A percentile compares a stretch with the other conserved stretches of the same genome.
Conservation (phyloP, 2,329 filamentous ascomycete genomes). For the Epichloe brachyelytri region DNA sequence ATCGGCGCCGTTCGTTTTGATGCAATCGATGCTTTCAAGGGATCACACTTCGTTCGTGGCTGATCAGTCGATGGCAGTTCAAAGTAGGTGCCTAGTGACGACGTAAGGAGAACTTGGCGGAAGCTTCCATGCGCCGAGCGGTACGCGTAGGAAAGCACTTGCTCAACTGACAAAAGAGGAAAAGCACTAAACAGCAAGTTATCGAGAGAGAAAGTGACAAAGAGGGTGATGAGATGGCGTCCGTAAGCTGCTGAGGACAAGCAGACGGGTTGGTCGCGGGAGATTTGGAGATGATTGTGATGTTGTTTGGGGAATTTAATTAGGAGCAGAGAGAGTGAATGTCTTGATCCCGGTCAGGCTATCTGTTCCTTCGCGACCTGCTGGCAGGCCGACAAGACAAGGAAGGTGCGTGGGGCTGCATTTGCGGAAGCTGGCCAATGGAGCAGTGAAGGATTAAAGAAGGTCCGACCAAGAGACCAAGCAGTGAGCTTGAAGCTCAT, state of each 20-base stretch:
- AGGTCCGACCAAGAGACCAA: slow-evolving; percentile 9
- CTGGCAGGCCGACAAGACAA: slow-evolving; percentile 1
- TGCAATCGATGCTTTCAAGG: slow-evolving; percentile 13
- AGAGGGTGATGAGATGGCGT: slow-evolving; percentile 10
- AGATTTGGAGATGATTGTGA: slow-evolving; percentile 6
- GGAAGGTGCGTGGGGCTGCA: slow-evolving; percentile 7
- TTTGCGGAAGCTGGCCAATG: slow-evolving; percentile 9
- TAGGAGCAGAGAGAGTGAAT: slow-evolving; percentile 4
- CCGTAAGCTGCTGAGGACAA: slow-evolving; percentile 15
- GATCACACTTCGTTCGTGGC: slow-evolving; percentile 9
- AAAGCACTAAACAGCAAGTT: slow-evolving; percentile 8
- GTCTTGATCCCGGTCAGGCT: slow-evolving; percentile 17
- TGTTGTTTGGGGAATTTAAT: slow-evolving; percentile 7
- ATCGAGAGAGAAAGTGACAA: slow-evolving; percentile 10
- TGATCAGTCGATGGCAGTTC: slow-evolving; percentile 5
- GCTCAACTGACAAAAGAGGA: slow-evolving; percentile 3
- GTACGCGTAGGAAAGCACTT: slow-evolving; percentile 11
- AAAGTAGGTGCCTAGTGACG: slow-evolving; percentile 11
- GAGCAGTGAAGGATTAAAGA: slow-evolving; percentile 6
- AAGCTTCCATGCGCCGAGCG: slow-evolving; percentile 27
- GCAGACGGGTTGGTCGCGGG: slow-evolving; percentile 13
- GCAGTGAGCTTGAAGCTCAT: background rate
- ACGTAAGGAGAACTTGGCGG: slow-evolving; percentile 13
- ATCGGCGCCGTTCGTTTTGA: background rate
- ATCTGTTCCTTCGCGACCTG: slow-evolving; percentile 17